These are phyloP conservation scores for Geotrichum candidum DNA, from an alignment of 1,139 yeast genomes.

Conservation along the genomic window DNA sequence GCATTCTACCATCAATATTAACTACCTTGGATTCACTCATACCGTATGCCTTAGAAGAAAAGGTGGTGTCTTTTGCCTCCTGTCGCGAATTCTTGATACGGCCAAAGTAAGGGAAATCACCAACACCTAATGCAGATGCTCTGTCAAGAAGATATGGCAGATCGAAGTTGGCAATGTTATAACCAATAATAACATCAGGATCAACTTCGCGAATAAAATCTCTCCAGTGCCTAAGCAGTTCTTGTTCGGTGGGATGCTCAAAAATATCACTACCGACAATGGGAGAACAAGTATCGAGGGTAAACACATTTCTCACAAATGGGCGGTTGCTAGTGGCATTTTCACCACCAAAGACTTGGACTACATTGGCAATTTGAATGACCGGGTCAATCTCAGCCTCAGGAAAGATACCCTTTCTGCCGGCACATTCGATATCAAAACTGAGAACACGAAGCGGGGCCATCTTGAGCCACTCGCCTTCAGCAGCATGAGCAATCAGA, in stretches of 20 bases:
- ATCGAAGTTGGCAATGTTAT: slow-evolving; percentile 91
- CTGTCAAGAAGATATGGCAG: slow-evolving; percentile 87
- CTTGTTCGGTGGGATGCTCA: slow-evolving; percentile 67
- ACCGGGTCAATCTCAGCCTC: slow-evolving; percentile 92
- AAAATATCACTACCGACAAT: slow-evolving; percentile 90
- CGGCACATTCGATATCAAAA: slow-evolving; percentile 98
- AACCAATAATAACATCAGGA: slow-evolving; percentile 96
- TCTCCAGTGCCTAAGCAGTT: slow-evolving; percentile 80
- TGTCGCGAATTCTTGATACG: slow-evolving; percentile 63
- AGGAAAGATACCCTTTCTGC: slow-evolving; percentile 93
- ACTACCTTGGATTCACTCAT: slow-evolving; percentile 88
- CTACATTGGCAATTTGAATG: slow-evolving; percentile 94
- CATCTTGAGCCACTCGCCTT: slow-evolving; percentile 89
- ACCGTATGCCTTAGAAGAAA: slow-evolving; percentile 94
- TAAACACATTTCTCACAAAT: slow-evolving; percentile 89
- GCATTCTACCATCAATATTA: slow-evolving; percentile 94
- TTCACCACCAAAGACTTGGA: slow-evolving; percentile 69
- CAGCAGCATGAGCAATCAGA: slow-evolving; percentile 74
- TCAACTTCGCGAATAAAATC: slow-evolving; percentile 78
- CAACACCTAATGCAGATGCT: slow-evolving; percentile 64
- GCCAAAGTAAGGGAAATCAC: slow-evolving; percentile 80
- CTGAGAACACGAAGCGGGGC: slow-evolving; percentile 93
- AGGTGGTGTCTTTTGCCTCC: slow-evolving; percentile 72
- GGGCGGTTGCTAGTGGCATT: slow-evolving; percentile 46
- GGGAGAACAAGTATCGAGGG: slow-evolving; percentile 84